These are phyloP conservation scores for Sporisorium reilianum DNA, from an alignment of 1,284 basidiomycete genomes.

Conservation along the genomic window DNA sequence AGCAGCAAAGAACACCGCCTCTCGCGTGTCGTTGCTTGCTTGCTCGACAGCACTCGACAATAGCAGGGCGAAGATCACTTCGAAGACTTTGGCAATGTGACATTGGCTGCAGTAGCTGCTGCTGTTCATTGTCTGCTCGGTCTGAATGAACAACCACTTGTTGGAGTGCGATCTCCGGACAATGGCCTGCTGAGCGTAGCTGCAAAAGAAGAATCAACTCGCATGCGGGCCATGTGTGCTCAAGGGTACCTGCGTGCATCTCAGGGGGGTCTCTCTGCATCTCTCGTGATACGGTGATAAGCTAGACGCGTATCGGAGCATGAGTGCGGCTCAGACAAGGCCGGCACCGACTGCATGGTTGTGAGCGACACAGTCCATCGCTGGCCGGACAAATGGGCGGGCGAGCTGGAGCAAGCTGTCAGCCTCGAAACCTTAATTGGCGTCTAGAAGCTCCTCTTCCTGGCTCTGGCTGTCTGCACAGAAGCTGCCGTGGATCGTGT, in stretches of 20 bases:
- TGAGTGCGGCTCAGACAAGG: background rate
- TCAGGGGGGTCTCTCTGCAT: background rate
- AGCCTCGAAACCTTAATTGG: too few relatives aligned
- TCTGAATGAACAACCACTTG: background rate
- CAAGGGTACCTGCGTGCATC: background rate
- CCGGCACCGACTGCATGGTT: too few relatives aligned
- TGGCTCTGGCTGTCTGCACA: too few relatives aligned
- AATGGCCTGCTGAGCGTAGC: background rate
- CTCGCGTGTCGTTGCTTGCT: too few relatives aligned
- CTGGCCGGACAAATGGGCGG: too few relatives aligned
- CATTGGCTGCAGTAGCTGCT: background rate
- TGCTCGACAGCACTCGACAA: background rate
- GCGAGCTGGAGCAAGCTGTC: too few relatives aligned
- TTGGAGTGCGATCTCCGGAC: background rate
- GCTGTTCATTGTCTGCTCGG: background rate
- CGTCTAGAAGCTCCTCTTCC: too few relatives aligned
- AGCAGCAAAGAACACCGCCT: too few relatives aligned
- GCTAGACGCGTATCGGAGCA: background rate
- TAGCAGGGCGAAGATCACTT: background rate
- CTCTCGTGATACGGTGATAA: background rate
- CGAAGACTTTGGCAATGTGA: background rate
- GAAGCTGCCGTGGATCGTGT: too few relatives aligned
- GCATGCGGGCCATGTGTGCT: too few relatives aligned
- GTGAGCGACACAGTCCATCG: too few relatives aligned
- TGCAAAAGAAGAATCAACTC: background rate